Base-by-base conservation (phyloP, 2,329 filamentous ascomycete species). In the Cylindrodendrum hubeiense region DNA sequence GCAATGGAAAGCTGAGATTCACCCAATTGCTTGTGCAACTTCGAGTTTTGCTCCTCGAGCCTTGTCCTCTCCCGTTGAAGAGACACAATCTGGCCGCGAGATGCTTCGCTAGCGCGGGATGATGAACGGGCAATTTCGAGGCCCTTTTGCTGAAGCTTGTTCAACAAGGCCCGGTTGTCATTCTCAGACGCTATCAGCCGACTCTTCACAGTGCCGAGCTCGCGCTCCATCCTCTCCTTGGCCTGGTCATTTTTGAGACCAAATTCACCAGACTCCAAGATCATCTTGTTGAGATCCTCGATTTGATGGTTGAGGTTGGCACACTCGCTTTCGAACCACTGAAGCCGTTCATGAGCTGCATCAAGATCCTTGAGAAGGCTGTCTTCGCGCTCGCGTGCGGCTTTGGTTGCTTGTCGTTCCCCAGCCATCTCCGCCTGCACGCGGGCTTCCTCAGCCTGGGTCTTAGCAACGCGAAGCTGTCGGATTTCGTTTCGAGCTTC, bases 111-210 rank as follows among this genome's bases (percentile, higher is more conserved):
- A 30, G 93, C 95, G 64, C 91, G 91, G 5, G 95, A 97, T 65
- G 89, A 93, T 0, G 95, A 96, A 49, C 96, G 89, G 43, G 95
- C 95, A 78, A 99, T 97, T 76, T 99, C 95, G 7, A 99, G 87
- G 30, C 97, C 96, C 83, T 98, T 98, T 75, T 98, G 95, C 75
- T 98, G 95, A 19, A 99, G 86, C 80, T 98, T 98, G 82, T 98
- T 98, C 70, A 98, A 86, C n/a, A 99, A 84, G 5, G 94, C 91
- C 55, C 94, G 91, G 75, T 98, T 98, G 80, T 98, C 95, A 73
- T 98, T 98, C 78, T 99, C 95, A 0, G 95, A 98, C 24, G 95
- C 96, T 8, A 91, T 87, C 43, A 99, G 84, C 22, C 95, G 91
- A 65, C 95, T 95, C 78, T 96, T 97, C 71, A 98, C 89, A 1